phyloP scores from a whole-genome alignment of 306 rosid genomes.

The Clitoria ternatea region DNA sequence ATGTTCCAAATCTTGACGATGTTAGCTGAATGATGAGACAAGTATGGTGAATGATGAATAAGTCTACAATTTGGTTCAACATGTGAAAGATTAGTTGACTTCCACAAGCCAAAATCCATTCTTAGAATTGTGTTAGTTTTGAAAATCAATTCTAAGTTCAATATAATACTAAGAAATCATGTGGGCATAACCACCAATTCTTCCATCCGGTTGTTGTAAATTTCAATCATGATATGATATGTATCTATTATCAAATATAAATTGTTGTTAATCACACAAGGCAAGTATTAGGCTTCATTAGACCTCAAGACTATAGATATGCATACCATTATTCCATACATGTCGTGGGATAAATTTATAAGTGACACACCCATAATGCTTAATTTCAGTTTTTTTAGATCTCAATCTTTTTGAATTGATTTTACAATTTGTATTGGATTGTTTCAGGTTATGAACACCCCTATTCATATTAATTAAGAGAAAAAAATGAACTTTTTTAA shows the following conservation, averaged over 20 bases:
- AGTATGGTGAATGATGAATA: background rate
- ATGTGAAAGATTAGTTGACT: background rate
- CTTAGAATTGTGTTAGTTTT: background rate
- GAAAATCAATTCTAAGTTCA: background rate
- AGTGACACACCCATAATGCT: too few species aligned
- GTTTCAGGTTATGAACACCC: too few species aligned
- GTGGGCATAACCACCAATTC: background rate
- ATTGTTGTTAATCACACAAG: background rate
- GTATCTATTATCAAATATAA: too few species aligned
- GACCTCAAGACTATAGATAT: background rate
- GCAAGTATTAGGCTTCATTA: background rate
- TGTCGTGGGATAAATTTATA: too few species aligned
- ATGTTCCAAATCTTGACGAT: conserved; percentile 35
- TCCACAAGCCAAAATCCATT: background rate
- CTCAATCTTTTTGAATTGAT: too few species aligned
- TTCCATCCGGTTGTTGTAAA: background rate
- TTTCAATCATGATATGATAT: background rate
- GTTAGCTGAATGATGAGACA: conserved; percentile 19
- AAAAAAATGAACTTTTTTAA: too few species aligned
- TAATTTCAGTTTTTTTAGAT: too few species aligned
- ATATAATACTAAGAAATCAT: background rate
- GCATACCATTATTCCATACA: background rate
- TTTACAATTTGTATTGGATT: too few species aligned
- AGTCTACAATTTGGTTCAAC: background rate
- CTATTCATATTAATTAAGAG: too few species aligned